phyloP scores from a whole-genome alignment of 345 rosid genomes.

The Combretum micranthum region DNA sequence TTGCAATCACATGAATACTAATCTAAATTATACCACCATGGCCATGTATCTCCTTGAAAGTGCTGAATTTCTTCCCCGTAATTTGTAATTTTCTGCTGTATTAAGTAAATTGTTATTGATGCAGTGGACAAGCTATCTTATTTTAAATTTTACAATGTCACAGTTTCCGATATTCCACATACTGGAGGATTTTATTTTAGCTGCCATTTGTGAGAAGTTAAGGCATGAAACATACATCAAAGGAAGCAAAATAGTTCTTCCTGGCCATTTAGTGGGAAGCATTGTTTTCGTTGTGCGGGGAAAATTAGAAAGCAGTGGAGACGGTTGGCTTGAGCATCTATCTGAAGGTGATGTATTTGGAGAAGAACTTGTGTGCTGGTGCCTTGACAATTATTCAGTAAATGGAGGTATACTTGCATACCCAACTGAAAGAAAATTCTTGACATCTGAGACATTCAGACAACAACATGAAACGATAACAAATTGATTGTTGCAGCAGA shows the following conservation, averaged over 20 bases:
- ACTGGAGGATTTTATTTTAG: slow-evolving; percentile 66
- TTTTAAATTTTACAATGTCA: slow-evolving; percentile 5
- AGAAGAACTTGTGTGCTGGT: slow-evolving; percentile 90
- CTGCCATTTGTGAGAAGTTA: slow-evolving; percentile 66
- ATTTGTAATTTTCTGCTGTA: too few species aligned
- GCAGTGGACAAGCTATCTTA: too few species aligned
- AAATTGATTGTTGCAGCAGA: slow-evolving; percentile 35
- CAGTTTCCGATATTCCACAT: slow-evolving; percentile 72
- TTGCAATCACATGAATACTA: too few species aligned
- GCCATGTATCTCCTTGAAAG: too few species aligned
- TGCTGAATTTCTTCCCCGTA: too few species aligned
- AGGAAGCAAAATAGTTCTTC: slow-evolving; percentile 52
- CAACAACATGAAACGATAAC: background rate
- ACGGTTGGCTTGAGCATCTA: slow-evolving; percentile 40
- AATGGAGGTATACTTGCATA: slow-evolving; percentile 35
- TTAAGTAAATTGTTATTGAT: too few species aligned
- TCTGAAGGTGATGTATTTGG: slow-evolving; percentile 76
- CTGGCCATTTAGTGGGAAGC: slow-evolving; percentile 55
- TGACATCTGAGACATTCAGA: background rate
- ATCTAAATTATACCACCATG: too few species aligned
- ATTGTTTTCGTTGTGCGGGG: slow-evolving; percentile 90
- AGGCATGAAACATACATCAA: slow-evolving; percentile 60
- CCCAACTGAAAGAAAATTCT: background rate
- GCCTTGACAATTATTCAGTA: slow-evolving; percentile 69
- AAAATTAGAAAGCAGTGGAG: slow-evolving; percentile 60